Percentiles rank a stretch among this genome's conserved stretches.
Conservation (phyloP, 2,329 filamentous ascomycete genomes). For the Ceratocystiopsis brevicomis region DNA sequence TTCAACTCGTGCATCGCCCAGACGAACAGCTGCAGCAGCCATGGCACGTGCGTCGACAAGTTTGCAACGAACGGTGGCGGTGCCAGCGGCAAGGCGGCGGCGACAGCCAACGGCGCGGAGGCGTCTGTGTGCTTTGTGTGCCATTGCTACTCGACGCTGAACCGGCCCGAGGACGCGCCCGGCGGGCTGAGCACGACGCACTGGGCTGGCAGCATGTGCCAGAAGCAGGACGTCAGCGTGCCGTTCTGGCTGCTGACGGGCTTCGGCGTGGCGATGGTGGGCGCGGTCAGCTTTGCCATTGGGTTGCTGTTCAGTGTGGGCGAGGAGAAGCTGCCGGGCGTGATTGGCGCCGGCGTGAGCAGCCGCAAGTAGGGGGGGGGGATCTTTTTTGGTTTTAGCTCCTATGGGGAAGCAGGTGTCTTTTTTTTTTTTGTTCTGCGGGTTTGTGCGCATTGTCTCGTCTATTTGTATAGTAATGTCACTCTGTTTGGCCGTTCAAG, state of each 20-base stretch:
- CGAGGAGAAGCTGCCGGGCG: conserved; percentile 71
- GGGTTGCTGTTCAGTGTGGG: conserved; percentile 69
- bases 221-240: conserved; percentile 78
- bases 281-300: conserved; percentile 50
- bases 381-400: not conserved
- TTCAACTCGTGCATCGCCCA: conserved; percentile 45
- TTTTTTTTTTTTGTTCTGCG: too few relatives aligned
- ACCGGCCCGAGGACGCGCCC: conserved; percentile 15
- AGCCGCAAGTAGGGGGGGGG: conserved; percentile 35
- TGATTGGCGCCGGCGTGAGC: conserved; percentile 88
- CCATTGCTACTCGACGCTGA: conserved; percentile 44
- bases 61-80: conserved; percentile 27
- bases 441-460: too few relatives aligned
- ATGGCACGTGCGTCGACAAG: conserved; percentile 57
- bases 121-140: conserved; percentile 51
- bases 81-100: conserved; percentile 13
- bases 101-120: not conserved
- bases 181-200: conserved; percentile 32
- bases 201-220: conserved; percentile 75
- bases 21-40: conserved; percentile 67
- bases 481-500: too few relatives aligned
- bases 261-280: conserved; percentile 51
- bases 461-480: too few relatives aligned
- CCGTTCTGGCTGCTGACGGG: conserved; percentile 75
- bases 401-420: not conserved